Evolutionary conservation across 768 basidiomycete species (phyloP).

Genomic region (Lactarius indigo): DNA sequence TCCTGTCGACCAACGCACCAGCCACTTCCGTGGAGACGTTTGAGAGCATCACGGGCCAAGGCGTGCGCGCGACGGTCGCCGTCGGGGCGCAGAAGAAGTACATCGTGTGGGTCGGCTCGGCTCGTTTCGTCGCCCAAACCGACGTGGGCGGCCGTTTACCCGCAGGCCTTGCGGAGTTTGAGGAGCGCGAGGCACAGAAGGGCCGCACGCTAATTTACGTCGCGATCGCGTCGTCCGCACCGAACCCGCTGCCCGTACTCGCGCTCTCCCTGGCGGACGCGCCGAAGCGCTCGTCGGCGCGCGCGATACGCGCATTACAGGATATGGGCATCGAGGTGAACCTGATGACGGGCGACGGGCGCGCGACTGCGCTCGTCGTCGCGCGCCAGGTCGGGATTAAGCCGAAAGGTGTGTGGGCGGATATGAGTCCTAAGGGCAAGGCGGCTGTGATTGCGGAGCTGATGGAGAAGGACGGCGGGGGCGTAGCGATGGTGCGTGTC

Average conservation of each 20-base stretch:
- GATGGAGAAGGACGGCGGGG: slow-evolving; percentile 63
- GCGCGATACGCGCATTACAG: slow-evolving; percentile 77
- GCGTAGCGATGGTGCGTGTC: slow-evolving; percentile 85
- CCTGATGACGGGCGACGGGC: slow-evolving; percentile 93
- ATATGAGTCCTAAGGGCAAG: slow-evolving; percentile 95
- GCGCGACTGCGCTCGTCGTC: slow-evolving; percentile 80
- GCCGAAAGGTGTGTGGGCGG: slow-evolving; percentile 80
- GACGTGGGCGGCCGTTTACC: slow-evolving; percentile 53
- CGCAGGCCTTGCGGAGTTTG: slow-evolving; percentile 57
- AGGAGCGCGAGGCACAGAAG: slow-evolving; percentile 59
- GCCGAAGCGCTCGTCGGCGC: slow-evolving; percentile 79
- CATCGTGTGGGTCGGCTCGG: slow-evolving; percentile 72
- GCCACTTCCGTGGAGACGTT: slow-evolving; percentile 65
- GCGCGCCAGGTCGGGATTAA: slow-evolving; percentile 88
- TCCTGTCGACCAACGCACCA: slow-evolving; percentile 46
- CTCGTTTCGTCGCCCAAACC: slow-evolving; percentile 61
- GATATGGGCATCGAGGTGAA: slow-evolving; percentile 90
- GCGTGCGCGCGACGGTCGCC: slow-evolving; percentile 68
- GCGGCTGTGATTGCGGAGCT: slow-evolving; percentile 79
- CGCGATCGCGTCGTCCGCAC: slow-evolving; percentile 50
- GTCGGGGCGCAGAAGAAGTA: slow-evolving; percentile 44
- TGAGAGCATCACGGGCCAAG: slow-evolving; percentile 86
- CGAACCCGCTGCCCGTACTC: slow-evolving; percentile 58
- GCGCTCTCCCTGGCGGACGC: slow-evolving; percentile 84
- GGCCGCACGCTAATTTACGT: slow-evolving; percentile 89